Percentiles rank a stretch among this genome's conserved stretches.
These are phyloP conservation scores for Trypanosoma avium DNA, from an alignment of 208 protist genomes.

Conservation along the genomic window DNA sequence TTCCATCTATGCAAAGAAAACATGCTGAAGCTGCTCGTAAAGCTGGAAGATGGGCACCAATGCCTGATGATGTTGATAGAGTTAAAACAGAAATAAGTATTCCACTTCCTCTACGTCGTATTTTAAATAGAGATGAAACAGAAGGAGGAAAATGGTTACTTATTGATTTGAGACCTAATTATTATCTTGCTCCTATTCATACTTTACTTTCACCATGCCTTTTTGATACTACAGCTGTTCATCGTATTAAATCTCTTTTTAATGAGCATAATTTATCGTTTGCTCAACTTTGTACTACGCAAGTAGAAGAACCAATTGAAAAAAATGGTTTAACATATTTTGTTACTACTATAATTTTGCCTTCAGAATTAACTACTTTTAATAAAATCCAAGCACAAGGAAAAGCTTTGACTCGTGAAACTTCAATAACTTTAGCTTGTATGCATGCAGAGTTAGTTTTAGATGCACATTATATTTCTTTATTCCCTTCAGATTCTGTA, in stretches of 20 bases:
- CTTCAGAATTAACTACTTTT: slow-evolving; percentile 28
- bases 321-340: slow-evolving; percentile 23
- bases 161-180: slow-evolving; percentile 47
- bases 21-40: slow-evolving; percentile 74
- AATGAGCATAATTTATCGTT: slow-evolving; percentile 40
- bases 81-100: slow-evolving; percentile 25
- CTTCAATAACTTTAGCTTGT: slow-evolving; percentile 65
- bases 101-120: slow-evolving; percentile 67
- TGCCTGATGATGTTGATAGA: slow-evolving; percentile 50
- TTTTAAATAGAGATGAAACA: slow-evolving; percentile 62
- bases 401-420: slow-evolving; percentile 54
- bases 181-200: slow-evolving; percentile 39
- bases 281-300: slow-evolving; percentile 34
- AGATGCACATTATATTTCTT: slow-evolving; percentile 52
- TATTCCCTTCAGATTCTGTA: slow-evolving; percentile 61
- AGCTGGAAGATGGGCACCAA: slow-evolving; percentile 69
- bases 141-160: slow-evolving; percentile 81
- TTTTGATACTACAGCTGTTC: slow-evolving; percentile 43
- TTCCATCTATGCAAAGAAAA: slow-evolving; percentile 84
- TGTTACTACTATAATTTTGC: slow-evolving; percentile 30
- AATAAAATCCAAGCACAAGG: slow-evolving; percentile 52
- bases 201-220: slow-evolving; percentile 77
- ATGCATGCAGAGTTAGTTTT: slow-evolving; percentile 91
- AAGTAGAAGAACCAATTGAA: slow-evolving; percentile 28
- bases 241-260: slow-evolving; percentile 62